Evolutionary conservation across 805 yeast genomes (phyloP), one percentile per base, ranked within the genome.

Genomic region (Jamesozyma gamospora): DNA sequence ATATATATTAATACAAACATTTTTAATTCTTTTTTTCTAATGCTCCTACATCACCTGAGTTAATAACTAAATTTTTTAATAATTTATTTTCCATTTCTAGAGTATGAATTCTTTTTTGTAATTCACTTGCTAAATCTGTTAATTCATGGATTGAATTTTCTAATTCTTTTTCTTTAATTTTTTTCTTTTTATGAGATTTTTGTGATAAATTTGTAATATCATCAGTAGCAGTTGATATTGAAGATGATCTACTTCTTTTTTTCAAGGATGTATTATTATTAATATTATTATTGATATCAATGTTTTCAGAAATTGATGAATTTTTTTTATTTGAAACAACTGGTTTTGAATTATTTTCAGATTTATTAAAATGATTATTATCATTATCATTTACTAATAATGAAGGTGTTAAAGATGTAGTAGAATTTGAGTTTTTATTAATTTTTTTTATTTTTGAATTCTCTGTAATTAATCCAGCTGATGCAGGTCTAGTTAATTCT

Each of bases 51-150:
- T 74, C 77, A 40, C 82, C 81, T 53, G 85, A 82, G 60, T 30
- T 34, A 7, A 37, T 31, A 18, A 90, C 88, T 49, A 92, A 66
- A 56, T 82, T 82, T 64, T 84, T 75, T 50, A 90, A 70, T 60
- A 94, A 70, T 54, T 78, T 75, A 65, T 90, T 90, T 64, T 90
- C 98, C 94, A 86, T 85, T 63, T 88, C 95, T 48, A 90, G 65
- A 41, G 90, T 84, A 60, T 79, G 79, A 42, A 92, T 75, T 55
- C 78, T 78, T 53, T 74, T 70, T 59, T 87, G 94, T 45, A 87
- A 69, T 17, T 66, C 65, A 35, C 67, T 63, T 13, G 88, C 78
- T 44, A 74, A 63, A 26, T 82, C 88, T 50, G 76, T 77, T 50
- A 90, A 68, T 43, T 82, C 88, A 50, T 75, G 74, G 15, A 88